phyloP scores from a whole-genome alignment of 306 rosid species.

The Prunus kanzakura region DNA sequence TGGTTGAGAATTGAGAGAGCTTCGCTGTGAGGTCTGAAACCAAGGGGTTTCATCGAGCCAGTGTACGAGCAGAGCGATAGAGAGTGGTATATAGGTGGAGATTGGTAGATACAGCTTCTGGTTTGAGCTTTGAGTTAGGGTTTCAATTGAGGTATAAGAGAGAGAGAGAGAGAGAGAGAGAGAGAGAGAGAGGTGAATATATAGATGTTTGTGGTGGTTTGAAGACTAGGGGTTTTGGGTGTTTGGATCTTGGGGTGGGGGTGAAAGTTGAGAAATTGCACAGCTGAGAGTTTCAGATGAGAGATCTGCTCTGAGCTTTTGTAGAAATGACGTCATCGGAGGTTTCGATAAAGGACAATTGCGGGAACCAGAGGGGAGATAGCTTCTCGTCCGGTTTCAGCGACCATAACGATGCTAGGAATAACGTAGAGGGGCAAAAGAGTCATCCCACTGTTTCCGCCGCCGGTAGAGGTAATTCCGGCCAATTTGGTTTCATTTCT shows the following conservation, averaged over 20 bases:
- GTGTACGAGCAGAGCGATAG: not conserved
- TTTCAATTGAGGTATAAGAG: conserved; percentile 7
- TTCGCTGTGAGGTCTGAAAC: not conserved
- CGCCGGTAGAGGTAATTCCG: conserved; percentile 38
- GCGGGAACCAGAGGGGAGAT: conserved; percentile 47
- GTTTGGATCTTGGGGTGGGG: conserved; percentile 1
- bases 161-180: not conserved
- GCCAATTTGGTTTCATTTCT: not conserved
- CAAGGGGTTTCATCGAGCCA: not conserved
- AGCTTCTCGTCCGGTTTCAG: conserved; percentile 27
- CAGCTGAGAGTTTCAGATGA: conserved; percentile 35
- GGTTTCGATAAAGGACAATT: conserved; percentile 52
- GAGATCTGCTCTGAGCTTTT: conserved; percentile 59
- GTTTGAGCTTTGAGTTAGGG: conserved; percentile 19
- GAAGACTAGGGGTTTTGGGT: not conserved
- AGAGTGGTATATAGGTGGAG: conserved; percentile 2
- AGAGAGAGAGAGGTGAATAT: too few species aligned
- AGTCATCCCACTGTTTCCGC: conserved; percentile 28
- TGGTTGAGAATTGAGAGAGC: not conserved
- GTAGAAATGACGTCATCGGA: conserved; percentile 65
- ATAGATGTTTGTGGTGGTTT: not conserved
- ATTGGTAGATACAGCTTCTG: not conserved
- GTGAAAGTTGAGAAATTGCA: conserved; percentile 3
- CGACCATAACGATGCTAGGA: conserved; percentile 33
- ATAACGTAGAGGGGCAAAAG: conserved; percentile 33